Percentiles rank a stretch among this genome's conserved stretches.
phyloP scores from a whole-genome alignment of 1,284 basidiomycete species.

The Ustilago hordei region DNA sequence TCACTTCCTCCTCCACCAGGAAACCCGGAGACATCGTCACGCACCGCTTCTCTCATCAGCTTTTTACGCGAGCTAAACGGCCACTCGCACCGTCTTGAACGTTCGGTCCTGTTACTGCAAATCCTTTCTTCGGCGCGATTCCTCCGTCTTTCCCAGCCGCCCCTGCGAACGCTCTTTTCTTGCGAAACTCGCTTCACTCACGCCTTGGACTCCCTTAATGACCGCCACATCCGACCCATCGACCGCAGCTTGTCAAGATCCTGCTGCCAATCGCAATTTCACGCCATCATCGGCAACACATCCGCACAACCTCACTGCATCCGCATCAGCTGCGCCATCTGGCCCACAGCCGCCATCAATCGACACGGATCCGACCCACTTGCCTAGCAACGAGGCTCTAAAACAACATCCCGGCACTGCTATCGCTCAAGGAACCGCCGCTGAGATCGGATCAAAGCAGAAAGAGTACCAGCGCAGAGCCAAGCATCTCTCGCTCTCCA shows the following conservation, averaged over 20 bases:
- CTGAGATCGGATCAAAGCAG: conserved; percentile 38
- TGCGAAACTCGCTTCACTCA: not conserved
- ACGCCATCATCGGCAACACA: conserved; percentile 10
- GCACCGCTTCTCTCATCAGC: not conserved
- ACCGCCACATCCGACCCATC: conserved; percentile 26
- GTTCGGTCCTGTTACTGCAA: not conserved
- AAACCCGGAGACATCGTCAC: not conserved
- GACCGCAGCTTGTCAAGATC: conserved; percentile 27
- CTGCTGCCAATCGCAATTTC: conserved; percentile 12
- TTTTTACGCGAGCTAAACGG: not conserved
- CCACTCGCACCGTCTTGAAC: not conserved
- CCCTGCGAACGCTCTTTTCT: conserved; percentile 3
- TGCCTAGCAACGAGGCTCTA: conserved; percentile 35
- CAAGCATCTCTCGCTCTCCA: conserved; percentile 38
- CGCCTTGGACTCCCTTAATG: conserved; percentile 24
- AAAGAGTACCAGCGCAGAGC: conserved; percentile 46
- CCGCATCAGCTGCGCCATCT: conserved; percentile 1
- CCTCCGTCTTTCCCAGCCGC: not conserved
- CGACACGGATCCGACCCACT: conserved; percentile 30
- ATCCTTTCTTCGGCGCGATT: not conserved
- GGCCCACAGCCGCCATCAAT: conserved; percentile 17
- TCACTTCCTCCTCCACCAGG: not conserved
- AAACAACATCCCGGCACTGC: conserved; percentile 34
- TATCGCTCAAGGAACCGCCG: conserved; percentile 37
- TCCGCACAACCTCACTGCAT: conserved; percentile 2